Conservation (phyloP, 495 filamentous ascomycete species). For the Aspergillus egyptiacus region DNA sequence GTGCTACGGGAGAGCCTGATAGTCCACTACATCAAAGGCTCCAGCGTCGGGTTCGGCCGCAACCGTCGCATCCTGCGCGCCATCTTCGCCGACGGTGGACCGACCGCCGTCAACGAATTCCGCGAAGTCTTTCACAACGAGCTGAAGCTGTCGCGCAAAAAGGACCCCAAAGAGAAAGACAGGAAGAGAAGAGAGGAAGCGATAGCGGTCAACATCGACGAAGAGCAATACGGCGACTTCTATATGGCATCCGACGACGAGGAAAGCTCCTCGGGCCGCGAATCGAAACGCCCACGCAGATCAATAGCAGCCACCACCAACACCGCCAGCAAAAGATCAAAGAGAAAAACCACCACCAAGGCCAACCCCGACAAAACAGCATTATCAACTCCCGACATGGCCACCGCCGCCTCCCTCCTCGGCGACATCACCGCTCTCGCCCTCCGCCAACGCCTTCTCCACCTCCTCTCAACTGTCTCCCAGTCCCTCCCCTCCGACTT, state of each 20-base stretch:
- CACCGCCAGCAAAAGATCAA: not conserved
- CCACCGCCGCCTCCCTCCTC: slow-evolving; percentile 15
- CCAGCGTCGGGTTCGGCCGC: slow-evolving; percentile 31
- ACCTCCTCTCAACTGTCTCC: slow-evolving; percentile 47
- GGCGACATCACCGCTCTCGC: slow-evolving; percentile 53
- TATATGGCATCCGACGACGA: slow-evolving; percentile 45
- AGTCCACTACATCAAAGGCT: slow-evolving; percentile 44
- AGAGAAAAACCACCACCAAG: not conserved
- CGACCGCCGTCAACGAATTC: slow-evolving; percentile 47
- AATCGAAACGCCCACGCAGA: slow-evolving; percentile 20
- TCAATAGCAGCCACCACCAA: not conserved
- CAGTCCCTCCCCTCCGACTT: slow-evolving; percentile 38
- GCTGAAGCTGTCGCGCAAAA: slow-evolving; percentile 32
- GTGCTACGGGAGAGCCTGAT: slow-evolving; percentile 49
- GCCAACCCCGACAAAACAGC: not conserved
- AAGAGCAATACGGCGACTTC: slow-evolving; percentile 50
- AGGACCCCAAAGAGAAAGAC: slow-evolving; percentile 18
- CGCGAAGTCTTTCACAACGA: slow-evolving; percentile 57
- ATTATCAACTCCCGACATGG: not conserved
- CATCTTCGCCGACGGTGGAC: slow-evolving; percentile 57
- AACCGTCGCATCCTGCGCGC: slow-evolving; percentile 53
- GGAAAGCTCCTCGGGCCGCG: slow-evolving; percentile 20
- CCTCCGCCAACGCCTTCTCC: slow-evolving; percentile 60
- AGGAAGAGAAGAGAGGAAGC: slow-evolving; percentile 40
- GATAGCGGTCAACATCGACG: slow-evolving; percentile 54